Percentiles rank a stretch among this genome's conserved stretches.
Evolutionary conservation across 495 filamentous ascomycete species (phyloP).

Genomic region (Penicillium bialowiezense): DNA sequence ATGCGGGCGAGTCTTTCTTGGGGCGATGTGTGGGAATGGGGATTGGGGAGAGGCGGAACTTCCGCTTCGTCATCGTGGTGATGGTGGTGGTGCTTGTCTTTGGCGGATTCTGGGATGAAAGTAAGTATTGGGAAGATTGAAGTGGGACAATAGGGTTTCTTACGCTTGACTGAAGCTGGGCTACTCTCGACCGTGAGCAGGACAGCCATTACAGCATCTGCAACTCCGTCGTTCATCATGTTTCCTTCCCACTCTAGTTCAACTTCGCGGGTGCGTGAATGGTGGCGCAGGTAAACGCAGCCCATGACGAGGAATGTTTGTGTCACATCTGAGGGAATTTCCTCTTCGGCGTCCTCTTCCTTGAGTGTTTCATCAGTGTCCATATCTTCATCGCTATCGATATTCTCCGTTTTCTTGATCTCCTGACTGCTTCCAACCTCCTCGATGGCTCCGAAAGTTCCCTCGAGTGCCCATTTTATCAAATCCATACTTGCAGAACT

Average conservation of each 20-base stretch:
- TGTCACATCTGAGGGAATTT: constrained; percentile 40
- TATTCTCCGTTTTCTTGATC: constrained; percentile 29
- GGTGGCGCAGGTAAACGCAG: constrained; percentile 72
- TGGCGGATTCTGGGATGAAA: constrained; percentile 48
- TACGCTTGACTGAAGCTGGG: constrained; percentile 92
- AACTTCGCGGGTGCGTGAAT: constrained; percentile 65
- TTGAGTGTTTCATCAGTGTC: constrained; percentile 34
- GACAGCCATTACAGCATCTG: constrained; percentile 90
- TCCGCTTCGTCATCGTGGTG: constrained; percentile 43
- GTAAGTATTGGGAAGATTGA: constrained; percentile 5
- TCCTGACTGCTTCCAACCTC: constrained; percentile 50
- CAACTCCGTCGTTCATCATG: constrained; percentile 94
- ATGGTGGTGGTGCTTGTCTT: constrained; percentile 55
- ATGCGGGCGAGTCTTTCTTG: constrained; percentile 76
- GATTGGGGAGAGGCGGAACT: constrained; percentile 50
- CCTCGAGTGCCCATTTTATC: constrained; percentile 90
- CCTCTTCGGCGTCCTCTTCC: constrained; percentile 50
- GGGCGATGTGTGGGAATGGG: constrained; percentile 65
- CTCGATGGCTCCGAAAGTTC: constrained; percentile 86
- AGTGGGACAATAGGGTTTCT: constrained; percentile 17
- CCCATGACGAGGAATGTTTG: constrained; percentile 83
- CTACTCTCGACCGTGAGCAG: constrained; percentile 86
- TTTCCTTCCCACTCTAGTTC: constrained; percentile 97
- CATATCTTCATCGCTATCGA: constrained; percentile 1
- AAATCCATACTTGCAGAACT: constrained; percentile 86